phyloP scores from a whole-genome alignment of 305 asterid species.

The Withania somnifera region DNA sequence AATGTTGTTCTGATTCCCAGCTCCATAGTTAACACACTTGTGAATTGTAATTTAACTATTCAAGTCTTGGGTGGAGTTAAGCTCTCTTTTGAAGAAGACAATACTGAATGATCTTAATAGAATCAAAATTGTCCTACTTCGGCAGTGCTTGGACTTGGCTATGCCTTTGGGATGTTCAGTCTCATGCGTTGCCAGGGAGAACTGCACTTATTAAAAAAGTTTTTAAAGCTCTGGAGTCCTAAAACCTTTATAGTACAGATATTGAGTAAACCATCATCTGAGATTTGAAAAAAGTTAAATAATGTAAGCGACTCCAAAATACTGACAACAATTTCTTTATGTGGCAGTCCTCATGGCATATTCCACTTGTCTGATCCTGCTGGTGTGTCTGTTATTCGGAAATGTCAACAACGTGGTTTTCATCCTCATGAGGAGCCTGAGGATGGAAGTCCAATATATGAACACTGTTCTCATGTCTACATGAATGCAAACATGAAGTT shows the following conservation, averaged over 20 bases:
- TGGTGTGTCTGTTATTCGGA: constrained; percentile 61
- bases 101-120: not conserved
- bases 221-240: not conserved
- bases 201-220: not conserved
- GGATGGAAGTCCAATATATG: constrained; percentile 82
- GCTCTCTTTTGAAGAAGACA: not conserved
- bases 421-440: constrained; percentile 94
- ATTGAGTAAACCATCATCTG: not conserved
- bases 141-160: not conserved
- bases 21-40: not conserved
- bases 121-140: not conserved
- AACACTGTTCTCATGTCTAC: constrained; percentile 89
- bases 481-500: constrained; percentile 61
- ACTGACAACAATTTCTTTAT: not conserved
- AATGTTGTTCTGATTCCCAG: not conserved
- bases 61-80: not conserved
- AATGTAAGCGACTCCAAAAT: not conserved
- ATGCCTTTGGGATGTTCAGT: not conserved
- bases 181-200: not conserved
- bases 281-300: not conserved
- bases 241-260: not conserved
- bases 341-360: constrained; percentile 86
- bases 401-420: constrained; percentile 86
- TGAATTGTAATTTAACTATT: not conserved
- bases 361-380: constrained; percentile 91